phyloP scores from a whole-genome alignment of 169 alveolate species.

The Cryptosporidium parvum region DNA sequence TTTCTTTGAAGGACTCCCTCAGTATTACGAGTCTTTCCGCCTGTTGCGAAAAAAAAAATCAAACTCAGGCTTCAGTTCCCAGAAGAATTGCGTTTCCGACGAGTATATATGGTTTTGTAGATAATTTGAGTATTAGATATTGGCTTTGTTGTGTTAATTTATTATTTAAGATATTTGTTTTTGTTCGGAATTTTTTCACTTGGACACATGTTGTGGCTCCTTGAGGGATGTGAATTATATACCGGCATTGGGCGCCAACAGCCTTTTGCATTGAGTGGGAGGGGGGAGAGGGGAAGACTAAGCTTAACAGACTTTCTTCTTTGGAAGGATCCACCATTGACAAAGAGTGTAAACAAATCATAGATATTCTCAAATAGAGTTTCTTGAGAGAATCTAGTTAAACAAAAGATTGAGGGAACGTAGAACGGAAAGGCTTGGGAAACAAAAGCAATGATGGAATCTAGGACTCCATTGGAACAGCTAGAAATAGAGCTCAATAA shows the following conservation, averaged over 20 bases:
- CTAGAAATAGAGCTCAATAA: slow-evolving; percentile 31
- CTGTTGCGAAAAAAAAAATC: not conserved
- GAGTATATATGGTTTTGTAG: not conserved
- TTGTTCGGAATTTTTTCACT: not conserved
- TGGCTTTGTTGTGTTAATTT: slow-evolving; percentile 1
- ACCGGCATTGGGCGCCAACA: not conserved
- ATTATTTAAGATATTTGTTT: not conserved
- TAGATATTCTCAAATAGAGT: not conserved
- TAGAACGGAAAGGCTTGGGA: not conserved
- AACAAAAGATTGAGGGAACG: not conserved
- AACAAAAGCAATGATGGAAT: slow-evolving; percentile 9
- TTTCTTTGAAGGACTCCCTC: slow-evolving; percentile 17
- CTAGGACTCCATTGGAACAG: slow-evolving; percentile 56
- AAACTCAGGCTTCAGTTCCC: not conserved
- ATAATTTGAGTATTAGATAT: not conserved
- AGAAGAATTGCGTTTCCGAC: slow-evolving; percentile 5
- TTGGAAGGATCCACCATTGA: not conserved
- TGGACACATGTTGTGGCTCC: not conserved
- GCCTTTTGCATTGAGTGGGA: slow-evolving; percentile 30
- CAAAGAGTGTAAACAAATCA: not conserved
- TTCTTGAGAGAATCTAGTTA: not conserved
- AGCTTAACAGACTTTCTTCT: not conserved
- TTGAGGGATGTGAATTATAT: not conserved
- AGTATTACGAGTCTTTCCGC: slow-evolving; percentile 6
- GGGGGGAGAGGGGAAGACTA: slow-evolving; percentile 55